Evolutionary conservation across 306 rosid species (phyloP).

Genomic region (Albizia julibrissin): DNA sequence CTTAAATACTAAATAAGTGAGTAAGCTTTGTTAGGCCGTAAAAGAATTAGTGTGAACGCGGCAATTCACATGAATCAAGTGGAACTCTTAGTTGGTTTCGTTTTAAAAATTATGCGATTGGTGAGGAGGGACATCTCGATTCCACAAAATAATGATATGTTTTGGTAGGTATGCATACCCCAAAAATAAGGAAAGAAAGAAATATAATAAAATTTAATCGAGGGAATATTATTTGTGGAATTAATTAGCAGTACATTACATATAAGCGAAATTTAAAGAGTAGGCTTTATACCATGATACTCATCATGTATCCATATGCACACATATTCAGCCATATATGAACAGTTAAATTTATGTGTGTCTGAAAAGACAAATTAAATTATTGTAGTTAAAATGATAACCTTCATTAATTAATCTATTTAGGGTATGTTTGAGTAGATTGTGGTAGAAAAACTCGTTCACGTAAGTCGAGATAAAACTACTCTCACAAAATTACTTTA

Average conservation of each 20-base stretch:
- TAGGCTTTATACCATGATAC: neutral
- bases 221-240: slow-evolving; percentile 20
- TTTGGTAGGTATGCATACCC: slow-evolving; percentile 48
- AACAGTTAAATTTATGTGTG: neutral
- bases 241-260: neutral
- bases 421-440: too few species aligned
- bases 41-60: slow-evolving; percentile 24
- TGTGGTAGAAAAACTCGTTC: too few species aligned
- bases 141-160: slow-evolving; percentile 14
- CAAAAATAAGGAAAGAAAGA: neutral
- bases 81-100: slow-evolving; percentile 73
- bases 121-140: slow-evolving; percentile 35
- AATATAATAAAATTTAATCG: neutral
- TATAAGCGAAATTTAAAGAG: slow-evolving; percentile 13
- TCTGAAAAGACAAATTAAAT: neutral
- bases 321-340: neutral
- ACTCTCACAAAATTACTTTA: too few species aligned
- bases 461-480: too few species aligned
- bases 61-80: slow-evolving; percentile 43
- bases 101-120: slow-evolving; percentile 28
- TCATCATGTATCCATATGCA: neutral
- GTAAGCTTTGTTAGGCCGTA: slow-evolving; percentile 31
- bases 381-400: too few species aligned
- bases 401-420: neutral
- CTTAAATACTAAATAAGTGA: slow-evolving; percentile 31